Base-by-base conservation (phyloP, 2,329 filamentous ascomycete species). In the Cercospora brassicicola region DNA sequence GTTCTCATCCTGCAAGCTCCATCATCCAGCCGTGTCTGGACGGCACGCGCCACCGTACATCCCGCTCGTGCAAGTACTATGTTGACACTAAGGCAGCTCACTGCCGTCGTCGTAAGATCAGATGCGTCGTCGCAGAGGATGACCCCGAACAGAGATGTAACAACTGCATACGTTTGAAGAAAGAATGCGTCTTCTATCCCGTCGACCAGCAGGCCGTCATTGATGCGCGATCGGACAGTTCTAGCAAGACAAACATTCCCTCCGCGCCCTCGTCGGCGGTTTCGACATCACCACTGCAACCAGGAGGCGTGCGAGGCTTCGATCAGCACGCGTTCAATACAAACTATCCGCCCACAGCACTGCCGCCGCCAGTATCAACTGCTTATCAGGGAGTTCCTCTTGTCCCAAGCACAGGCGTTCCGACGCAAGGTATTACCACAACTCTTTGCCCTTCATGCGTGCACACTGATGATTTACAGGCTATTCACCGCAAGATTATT, bases 131-230 rank as follows among this genome's bases (percentile, higher is more conserved):
- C 53, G 88, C 91, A 8, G 85, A 88, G 59, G 88, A 89, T 71
- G 92, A 96, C 73, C 78, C 85, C 9, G 88, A 92, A 76, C 89
- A 89, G 56, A 89, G 93, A 71, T 98, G 94, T 81, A 88, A 91
- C 72, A 97, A 96, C 82, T 98, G 94, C 81, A 96, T 97, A 75
- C 89, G 93, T 57, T 83, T 98, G 77, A 96, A 96, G 80, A 97
- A 96, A 77, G 93, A 97, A 72, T 98, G 94, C 81, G 92, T 91
- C 77, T 98, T 96, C 81, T 91, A 90, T 74, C 92, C 94, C 0
- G 94, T 97, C 23, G 93, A 97, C 31, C 76, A 77, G 57, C 74
- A 76, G 64, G 70, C 68, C 26, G 70, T 72, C 10, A 66, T 75
- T 10, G 76, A 78, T 33, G 70, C 72, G 51, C 68, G 68, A n/a